Base-by-base conservation (phyloP, 805 yeast species). In the Candida sanyiensis region DNA sequence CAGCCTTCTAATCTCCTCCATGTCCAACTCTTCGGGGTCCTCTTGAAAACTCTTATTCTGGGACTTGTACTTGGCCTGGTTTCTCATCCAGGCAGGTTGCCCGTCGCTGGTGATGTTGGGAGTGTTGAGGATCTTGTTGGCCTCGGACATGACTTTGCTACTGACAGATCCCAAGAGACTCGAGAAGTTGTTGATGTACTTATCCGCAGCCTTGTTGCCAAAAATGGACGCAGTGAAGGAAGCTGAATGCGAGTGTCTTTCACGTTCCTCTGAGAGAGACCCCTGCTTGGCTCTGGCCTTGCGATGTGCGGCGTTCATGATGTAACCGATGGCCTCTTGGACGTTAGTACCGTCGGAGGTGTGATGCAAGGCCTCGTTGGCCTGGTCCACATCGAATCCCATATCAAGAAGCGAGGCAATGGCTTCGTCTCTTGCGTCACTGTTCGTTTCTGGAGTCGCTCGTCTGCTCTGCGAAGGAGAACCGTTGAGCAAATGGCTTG, bases 71-170 rank as follows among this genome's bases (percentile, higher is more conserved):
- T 52, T 63, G 11, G 61, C 65, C 49, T 74, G 80, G 43, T 75
- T 71, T 40, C 64, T 69, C 88, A 85, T 80, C 95, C 95, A 85
- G 2, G 80, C 75, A 0, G 95, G 95, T 46, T 53, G 56, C 6
- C 64, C 68, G 36, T 65, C 66, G 32, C 43, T 47, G 13, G 50
- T 36, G 15, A 48, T 43, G n/a, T 44, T 32, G 7, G 54, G 47
- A 0, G 52, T 30, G 10, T 22, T 28, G 32, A 53, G 44, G 10
- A 56, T 43, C 19, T 52, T 49, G 39, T 66, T 72, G 10, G 64
- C 67, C 18, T 53, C 52, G 28, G 27, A 37, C 21, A 45, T 38
- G 2, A 52, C 42, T 20, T 52, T 54, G 38, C 46, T 51, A 11
- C 54, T 45, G 10, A 47, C 52, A 16, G 47, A 45, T 6, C 48